Base-by-base conservation (phyloP, 2,329 filamentous ascomycete genomes). In the Aureobasidium musti region DNA sequence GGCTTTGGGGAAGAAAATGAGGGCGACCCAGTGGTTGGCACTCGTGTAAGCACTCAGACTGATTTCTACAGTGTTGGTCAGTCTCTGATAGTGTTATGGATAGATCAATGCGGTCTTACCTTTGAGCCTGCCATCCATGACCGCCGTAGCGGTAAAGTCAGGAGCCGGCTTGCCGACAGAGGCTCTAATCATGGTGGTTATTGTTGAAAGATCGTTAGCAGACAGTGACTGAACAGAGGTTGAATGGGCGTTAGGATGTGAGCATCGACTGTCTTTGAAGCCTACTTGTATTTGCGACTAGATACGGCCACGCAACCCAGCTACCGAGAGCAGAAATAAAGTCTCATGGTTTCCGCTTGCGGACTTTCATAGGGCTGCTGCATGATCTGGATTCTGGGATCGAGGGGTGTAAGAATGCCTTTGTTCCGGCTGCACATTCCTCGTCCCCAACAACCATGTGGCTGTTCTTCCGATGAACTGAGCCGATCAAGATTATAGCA, bases 1-100 rank as follows among this genome's bases (percentile, higher is more conserved):
- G 72, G 87, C 86, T 79, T 87, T 86, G 67, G 87, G 87, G 76
- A 88, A 86, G 81, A 89, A 89, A 70, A 86, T 83, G 39, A 89
- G 84, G 72, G 88, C 80, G 67, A 88, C 83, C 87, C 87, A 84
- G 78, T 83, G 79, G 68, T 81, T 80, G 1, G 73, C 71, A 50
- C 69, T 59, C 4, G 72, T 73, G 65, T 75, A 76, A 10, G 71
- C 67, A 41, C 69, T 68, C 30, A 76, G 69, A 10, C 72, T 70
- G 49, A 75, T 68, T n/a, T 74, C 73, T 75, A 63, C 2, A 28
- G 21, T 41, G 13, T 19, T 28, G n/a, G 61, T 68, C 43, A 68
- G 67, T 39, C 1, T 49, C n/a, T 14, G 30, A 14, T 26, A 13
- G 37, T n/a, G 23, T 13, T 19, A 28, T 41, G 49, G 54, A 13